phyloP scores from a whole-genome alignment of 306 rosid species.

The Vicia villosa region DNA sequence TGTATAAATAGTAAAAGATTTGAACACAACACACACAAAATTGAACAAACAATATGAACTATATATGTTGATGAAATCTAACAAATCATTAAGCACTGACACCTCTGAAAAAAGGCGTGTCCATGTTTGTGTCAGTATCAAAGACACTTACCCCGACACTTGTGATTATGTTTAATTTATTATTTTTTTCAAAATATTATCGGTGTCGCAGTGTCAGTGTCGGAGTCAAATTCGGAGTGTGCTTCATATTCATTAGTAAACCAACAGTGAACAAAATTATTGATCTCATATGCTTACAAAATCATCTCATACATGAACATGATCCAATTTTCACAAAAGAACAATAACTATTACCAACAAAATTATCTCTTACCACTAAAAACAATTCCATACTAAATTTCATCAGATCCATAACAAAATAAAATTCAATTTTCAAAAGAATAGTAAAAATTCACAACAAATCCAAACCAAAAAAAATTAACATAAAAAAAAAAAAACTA shows the following conservation, averaged over 20 bases:
- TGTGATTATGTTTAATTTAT: no score
- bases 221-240: no score
- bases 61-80: conserved; percentile 8
- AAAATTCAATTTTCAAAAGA: neutral
- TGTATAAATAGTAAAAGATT: neutral
- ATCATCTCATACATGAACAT: conserved; percentile 12
- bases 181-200: no score
- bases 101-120: no score
- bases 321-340: conserved; percentile 3
- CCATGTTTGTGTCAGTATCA: no score
- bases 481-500: no score
- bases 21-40: neutral
- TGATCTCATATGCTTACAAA: conserved; percentile 20
- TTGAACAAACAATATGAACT: conserved; percentile 27
- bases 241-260: no score
- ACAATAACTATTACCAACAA: conserved; percentile 8
- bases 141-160: no score
- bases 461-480: neutral
- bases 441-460: neutral
- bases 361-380: neutral
- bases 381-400: conserved; percentile 1
- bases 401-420: conserved; percentile 35
- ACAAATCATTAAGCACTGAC: no score
- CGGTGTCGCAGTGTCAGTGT: no score
- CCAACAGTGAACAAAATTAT: conserved; percentile 23